Evolutionary conservation across 2,329 filamentous ascomycete genomes (phyloP).

Genomic region (Pestalotiopsis sp.): DNA sequence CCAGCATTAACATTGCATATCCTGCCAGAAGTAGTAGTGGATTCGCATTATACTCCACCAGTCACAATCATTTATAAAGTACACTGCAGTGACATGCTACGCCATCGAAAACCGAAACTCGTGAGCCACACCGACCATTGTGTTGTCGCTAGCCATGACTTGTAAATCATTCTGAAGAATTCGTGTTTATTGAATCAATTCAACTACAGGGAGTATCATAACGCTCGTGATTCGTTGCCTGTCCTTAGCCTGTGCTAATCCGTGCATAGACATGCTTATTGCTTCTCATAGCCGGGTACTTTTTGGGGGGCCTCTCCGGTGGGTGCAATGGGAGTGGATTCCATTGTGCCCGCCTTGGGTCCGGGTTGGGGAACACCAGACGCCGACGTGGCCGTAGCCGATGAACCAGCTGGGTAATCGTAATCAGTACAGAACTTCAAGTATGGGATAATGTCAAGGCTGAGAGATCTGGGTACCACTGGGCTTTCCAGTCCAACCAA

Average conservation of each 20-base stretch:
- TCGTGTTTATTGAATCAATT: neutral
- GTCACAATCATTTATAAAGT: too few species aligned
- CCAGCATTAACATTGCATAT: too few species aligned
- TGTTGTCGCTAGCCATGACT: neutral
- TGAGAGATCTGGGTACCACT: neutral
- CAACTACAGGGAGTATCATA: conserved; percentile 12
- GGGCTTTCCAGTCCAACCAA: neutral
- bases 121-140: too few species aligned
- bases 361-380: conserved; percentile 25
- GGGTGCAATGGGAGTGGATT: conserved; percentile 28
- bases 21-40: too few species aligned
- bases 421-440: neutral
- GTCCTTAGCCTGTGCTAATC: conserved; percentile 8
- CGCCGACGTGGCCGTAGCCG: neutral
- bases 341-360: conserved; percentile 26
- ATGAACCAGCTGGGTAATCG: neutral
- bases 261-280: conserved; percentile 14
- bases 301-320: conserved; percentile 27
- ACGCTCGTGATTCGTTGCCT: conserved; percentile 8
- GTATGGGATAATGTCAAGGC: neutral
- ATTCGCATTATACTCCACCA: too few species aligned
- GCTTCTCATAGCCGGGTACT: conserved; percentile 28
- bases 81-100: too few species aligned
- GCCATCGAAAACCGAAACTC: too few species aligned
- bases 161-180: neutral